Base-by-base conservation (phyloP, 2,329 filamentous ascomycete genomes). In the Bimuria novae-zelandiae region DNA sequence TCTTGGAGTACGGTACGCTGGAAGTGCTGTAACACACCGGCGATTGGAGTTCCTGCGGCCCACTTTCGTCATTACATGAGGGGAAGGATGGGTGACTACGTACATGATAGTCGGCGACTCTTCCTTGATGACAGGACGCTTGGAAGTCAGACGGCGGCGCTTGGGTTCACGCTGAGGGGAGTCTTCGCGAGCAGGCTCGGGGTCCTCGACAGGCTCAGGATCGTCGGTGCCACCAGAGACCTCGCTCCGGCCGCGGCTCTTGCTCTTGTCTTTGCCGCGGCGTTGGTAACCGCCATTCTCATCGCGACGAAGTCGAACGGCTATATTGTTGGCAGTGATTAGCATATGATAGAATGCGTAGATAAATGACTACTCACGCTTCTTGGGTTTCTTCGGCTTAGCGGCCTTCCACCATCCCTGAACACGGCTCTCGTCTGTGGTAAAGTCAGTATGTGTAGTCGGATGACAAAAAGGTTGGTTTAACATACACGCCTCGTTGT, bases 321-420 rank as follows among this genome's bases (percentile, higher is more conserved):
- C 46, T 40, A 30, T 12, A 40, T 5, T 16, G 12, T 3, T 7
- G 16, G 12, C 2, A 22, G 25, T 23, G 3, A 11, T 49, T 35
- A 49, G 36, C 12, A 23, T 30, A 41, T 8, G 23, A 27, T 21
- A 11, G 12, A 3, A 17, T 16, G 19, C 14, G 3, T 30, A 10
- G n/a, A 17, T 8, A 7, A 3, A 11, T 6, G 12, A 50, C 5
- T 19, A 10, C 36, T 43, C 7, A 16, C 12, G 43, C 19, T 46
- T 57, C 61, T 60, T 60, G 64, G 65, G 51, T 47, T 46, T 57
- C 62, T 60, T 60, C 62, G 65, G 52, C 50, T 67, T 69, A 40
- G 59, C 60, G 23, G 56, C 60, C 57, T 67, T 65, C 10, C 47
- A 40, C 16, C 50, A 50, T 23, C 56, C 52, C 51, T 63, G 58